Percentiles rank a stretch among this genome's conserved stretches.
Evolutionary conservation across 2,329 filamentous ascomycete genomes (phyloP).

Genomic region (Domatiomyces globalis): DNA sequence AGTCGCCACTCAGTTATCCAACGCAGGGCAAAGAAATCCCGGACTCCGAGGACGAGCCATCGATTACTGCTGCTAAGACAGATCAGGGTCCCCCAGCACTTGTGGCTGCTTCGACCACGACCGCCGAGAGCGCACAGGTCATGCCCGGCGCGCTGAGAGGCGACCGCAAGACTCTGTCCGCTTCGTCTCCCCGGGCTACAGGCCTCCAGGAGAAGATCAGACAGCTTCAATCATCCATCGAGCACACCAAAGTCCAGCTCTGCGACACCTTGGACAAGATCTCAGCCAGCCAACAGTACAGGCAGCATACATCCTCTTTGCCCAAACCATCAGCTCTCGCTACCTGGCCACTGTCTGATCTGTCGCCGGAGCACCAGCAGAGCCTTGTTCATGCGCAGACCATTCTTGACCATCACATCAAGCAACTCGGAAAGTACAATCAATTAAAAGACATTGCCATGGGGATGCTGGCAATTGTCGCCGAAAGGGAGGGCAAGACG

Average conservation of each 20-base stretch:
- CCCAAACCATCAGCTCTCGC: not conserved
- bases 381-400: conserved; percentile 27
- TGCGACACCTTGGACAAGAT: not conserved
- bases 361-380: not conserved
- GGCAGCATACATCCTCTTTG: not conserved
- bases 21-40: not conserved
- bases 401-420: conserved; percentile 50
- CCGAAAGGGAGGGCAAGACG: conserved; percentile 31
- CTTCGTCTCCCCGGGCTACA: not conserved
- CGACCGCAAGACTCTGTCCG: not conserved
- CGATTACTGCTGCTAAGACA: not conserved
- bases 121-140: not conserved
- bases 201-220: not conserved
- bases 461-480: conserved; percentile 52
- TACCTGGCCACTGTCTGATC: not conserved
- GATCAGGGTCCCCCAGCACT: not conserved
- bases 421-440: conserved; percentile 53
- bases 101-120: not conserved
- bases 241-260: not conserved
- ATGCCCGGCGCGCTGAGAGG: not conserved
- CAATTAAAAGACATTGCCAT: conserved; percentile 55
- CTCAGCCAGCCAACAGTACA: not conserved
- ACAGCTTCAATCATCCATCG: not conserved
- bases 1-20: not conserved
- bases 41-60: not conserved